Conservation (phyloP, 1,284 basidiomycete species). For the Boletus subluridellus region DNA sequence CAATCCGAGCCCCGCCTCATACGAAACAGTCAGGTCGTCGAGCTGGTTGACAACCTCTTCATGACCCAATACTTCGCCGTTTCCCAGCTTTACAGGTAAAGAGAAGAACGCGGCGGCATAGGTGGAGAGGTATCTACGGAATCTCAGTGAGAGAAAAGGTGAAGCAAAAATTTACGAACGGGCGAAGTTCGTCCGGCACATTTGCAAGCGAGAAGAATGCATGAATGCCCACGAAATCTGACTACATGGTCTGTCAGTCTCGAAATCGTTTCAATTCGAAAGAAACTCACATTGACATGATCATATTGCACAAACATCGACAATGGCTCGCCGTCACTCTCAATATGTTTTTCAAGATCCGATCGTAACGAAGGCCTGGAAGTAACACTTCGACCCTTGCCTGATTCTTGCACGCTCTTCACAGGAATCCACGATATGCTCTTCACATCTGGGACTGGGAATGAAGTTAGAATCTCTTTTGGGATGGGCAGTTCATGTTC, state of each 20-base stretch:
- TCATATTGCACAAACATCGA: conserved; percentile 94
- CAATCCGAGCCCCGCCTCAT: conserved; percentile 75
- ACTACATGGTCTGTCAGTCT: conserved; percentile 47
- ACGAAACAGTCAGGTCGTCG: conserved; percentile 89
- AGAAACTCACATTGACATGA: conserved; percentile 64
- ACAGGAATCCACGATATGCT: conserved; percentile 96
- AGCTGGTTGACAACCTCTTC: conserved; percentile 91
- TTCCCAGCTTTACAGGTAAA: conserved; percentile 72
- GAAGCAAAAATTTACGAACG: conserved; percentile 47
- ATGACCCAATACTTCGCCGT: conserved; percentile 71
- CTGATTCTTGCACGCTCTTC: conserved; percentile 69
- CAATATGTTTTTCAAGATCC: conserved; percentile 63
- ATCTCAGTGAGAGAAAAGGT: conserved; percentile 7
- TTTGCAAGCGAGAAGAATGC: conserved; percentile 75
- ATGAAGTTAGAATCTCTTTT: conserved; percentile 71
- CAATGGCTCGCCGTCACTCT: conserved; percentile 63
- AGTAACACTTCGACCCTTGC: conserved; percentile 40
- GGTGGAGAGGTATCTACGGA: conserved; percentile 68
- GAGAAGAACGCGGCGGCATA: conserved; percentile 89
- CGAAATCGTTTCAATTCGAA: conserved; percentile 2
- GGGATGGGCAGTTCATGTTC: conserved; percentile 88
- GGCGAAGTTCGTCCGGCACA: conserved; percentile 70
- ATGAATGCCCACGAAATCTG: conserved; percentile 85
- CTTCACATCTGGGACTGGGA: conserved; percentile 85
- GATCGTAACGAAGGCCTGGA: conserved; percentile 28